Base-by-base conservation (phyloP, 1,284 basidiomycete species). In the Cystobasidium slooffiae region DNA sequence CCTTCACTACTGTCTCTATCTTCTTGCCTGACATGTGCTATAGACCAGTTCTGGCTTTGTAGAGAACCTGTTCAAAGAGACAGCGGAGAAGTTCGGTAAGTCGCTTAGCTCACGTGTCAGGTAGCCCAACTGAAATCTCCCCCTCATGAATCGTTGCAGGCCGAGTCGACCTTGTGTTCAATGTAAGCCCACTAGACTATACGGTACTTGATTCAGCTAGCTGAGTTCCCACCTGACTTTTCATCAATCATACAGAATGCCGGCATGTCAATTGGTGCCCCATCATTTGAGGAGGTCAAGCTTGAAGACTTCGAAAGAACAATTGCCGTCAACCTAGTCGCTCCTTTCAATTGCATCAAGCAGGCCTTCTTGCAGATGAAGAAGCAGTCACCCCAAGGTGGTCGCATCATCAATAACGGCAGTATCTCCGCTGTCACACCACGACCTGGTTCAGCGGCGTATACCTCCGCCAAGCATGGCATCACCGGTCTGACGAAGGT, bases 391-490 rank as follows among this genome's bases (percentile, higher is more conserved):
- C 91, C 92, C 3, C 85, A 84, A 75, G 92, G 91, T 77, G 91
- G 91, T 84, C 79, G 81, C 14, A 91, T 94, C 78, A 90, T 93
- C 82, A 93, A 93, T 83, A 92, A 93, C 77, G 91, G 91, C 7
- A 91, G 89, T 49, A 86, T 93, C 70, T 88, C 90, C 0, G 90
- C 91, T 0, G 87, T 89, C 76, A 85, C 88, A 0, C 91, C 92
- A 1, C 86, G 92, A 39, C 90, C 90, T 1, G 82, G 88, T 78
- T 86, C 88, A 0, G 84, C 84, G 6, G 86, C 90, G 0, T 93
- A 93, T 81, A 89, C 90, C 0, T 84, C 87, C 51, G 89, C 90
- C 6, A 93, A 93, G 81, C 91, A 93, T 79, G 92, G 89, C 0
- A 87, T 93, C 66, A 82, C 85, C 0, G 92, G 92, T 0, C 82